Base-by-base conservation (phyloP, 148 eudicot species). In the Heliosperma pusillum region DNA sequence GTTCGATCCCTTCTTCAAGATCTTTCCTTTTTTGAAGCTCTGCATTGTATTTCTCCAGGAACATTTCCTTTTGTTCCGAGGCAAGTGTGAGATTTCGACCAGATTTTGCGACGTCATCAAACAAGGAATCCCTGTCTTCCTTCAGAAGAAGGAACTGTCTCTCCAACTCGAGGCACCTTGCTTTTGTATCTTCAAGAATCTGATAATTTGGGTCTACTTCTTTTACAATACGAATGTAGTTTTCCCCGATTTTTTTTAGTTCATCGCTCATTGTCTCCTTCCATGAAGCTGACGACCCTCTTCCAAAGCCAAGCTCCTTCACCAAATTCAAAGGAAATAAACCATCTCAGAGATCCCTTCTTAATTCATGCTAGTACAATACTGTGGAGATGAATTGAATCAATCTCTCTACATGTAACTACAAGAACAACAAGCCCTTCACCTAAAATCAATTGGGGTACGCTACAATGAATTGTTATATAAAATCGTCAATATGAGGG, bases 1-100 rank as follows among this genome's bases (percentile, higher is more conserved):
- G 74, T 74, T 89, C 85, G 63, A 92, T 90, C 79, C 87, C 90
- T 61, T 87, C 89, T 80, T 92, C 92, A 0, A 95, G 87, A 42
- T 77, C 81, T 71, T 85, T 89, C 76, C 92, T 89, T 82, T 76
- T 89, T 82, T 80, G 81, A 19, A 80, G 81, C 82, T 94, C 97
- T 29, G 69, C 33, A 29, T 83, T 81, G 81, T 89, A 81, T 50
- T 86, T 88, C 80, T 84, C 84, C 83, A 86, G 71, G 65, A 80
- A 67, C 72, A 72, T 84, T 50, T 90, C 87, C 78, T 85, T 87
- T 78, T 90, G 78, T 60, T 82, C 84, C 8, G 75, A 85, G 63
- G 85, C 77, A 44, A 77, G 55, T 42, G 71, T 81, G 26, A 90
- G 84, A 40, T 81, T 89, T 82, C 81, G 59, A 70, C 84, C 77